Base-by-base conservation (phyloP, 108 stramenopile species). In the Epithemia pelagica region DNA sequence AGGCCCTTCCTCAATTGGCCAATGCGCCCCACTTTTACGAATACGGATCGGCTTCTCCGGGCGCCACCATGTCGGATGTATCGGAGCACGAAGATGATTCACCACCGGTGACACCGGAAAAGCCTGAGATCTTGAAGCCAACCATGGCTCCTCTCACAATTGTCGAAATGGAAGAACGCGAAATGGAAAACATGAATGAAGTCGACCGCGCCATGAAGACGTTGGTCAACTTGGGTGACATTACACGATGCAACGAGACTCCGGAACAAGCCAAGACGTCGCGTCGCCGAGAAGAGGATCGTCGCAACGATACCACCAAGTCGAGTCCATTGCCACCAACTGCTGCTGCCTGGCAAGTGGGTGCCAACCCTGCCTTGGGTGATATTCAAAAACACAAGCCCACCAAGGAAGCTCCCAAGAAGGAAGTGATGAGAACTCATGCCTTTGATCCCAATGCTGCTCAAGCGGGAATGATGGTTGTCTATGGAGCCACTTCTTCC, bases 141-240 rank as follows among this genome's bases (percentile, higher is more conserved):
- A 46, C 55, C 32, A 25, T 59, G 57, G 52, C 32, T 20, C 31
- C 62, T 59, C 32, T 64, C n/a, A 32, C 51, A 5, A 24, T 52
- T 28, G 33, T 22, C 2, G 51, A 52, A 24, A 52, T 52, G 64
- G 64, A 64, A 52, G 29, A 64, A n/a, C 46, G 24, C 5, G 32
- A 72, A 20, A n/a, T 28, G 25, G n/a, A 28, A 25, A 15, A 52
- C 32, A 46, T 30, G 66, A 18, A 60, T 19, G 66, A 67, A 8
- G 19, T 67, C 3, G 73, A 67, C 1, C 60, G 54, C 2, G 68
- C 68, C 27, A 2, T 74, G 58, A 28, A 64, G 0, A 59, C 15
- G 28, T 52, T 74, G 21, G 74, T 74, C 33, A 70, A 74, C 28
- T 52, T 74, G 23, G 68, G 69, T 10, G 74, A 74, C 52, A 57